These are phyloP conservation scores for Mortierella hygrophila DNA, from an alignment of 192 early-diverging fungal species.

Conservation along the genomic window DNA sequence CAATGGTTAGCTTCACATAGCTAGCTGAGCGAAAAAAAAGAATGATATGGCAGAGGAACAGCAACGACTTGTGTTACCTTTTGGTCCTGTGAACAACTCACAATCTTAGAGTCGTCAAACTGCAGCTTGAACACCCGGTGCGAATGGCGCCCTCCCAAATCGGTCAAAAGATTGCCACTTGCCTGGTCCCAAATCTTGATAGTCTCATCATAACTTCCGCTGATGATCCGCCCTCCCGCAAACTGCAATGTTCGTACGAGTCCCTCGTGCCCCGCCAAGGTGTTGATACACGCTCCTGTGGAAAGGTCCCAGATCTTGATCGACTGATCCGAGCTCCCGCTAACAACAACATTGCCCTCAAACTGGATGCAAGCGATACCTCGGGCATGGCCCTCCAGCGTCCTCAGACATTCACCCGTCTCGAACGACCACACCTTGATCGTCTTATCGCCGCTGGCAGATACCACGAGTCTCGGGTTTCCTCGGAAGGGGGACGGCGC, in stretches of 20 bases:
- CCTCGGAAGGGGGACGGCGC: conserved; percentile 80
- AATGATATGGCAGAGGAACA: not conserved
- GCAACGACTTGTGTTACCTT: conserved; percentile 32
- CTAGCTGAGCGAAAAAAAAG: not conserved
- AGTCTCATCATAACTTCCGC: conserved; percentile 90
- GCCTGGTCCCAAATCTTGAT: conserved; percentile 90
- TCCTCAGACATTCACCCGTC: conserved; percentile 74
- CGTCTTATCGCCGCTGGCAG: conserved; percentile 85
- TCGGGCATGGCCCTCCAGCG: conserved; percentile 80
- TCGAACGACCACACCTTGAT: conserved; percentile 87
- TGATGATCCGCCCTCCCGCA: conserved; percentile 75
- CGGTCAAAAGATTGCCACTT: conserved; percentile 71
- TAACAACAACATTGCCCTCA: conserved; percentile 86
- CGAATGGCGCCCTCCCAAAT: conserved; percentile 69
- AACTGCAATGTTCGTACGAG: conserved; percentile 84
- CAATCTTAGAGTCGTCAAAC: conserved; percentile 85
- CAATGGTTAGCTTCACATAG: not conserved
- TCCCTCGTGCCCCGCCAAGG: conserved; percentile 69
- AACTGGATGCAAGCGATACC: conserved; percentile 93
- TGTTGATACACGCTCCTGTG: conserved; percentile 59
- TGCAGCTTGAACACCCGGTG: conserved; percentile 84
- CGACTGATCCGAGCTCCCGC: conserved; percentile 84
- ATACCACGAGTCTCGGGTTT: conserved; percentile 79
- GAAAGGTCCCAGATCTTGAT: conserved; percentile 77
- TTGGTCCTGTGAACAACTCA: conserved; percentile 84